Base-by-base conservation (phyloP, 2,329 filamentous ascomycete genomes). In the Claviceps purpurea region DNA sequence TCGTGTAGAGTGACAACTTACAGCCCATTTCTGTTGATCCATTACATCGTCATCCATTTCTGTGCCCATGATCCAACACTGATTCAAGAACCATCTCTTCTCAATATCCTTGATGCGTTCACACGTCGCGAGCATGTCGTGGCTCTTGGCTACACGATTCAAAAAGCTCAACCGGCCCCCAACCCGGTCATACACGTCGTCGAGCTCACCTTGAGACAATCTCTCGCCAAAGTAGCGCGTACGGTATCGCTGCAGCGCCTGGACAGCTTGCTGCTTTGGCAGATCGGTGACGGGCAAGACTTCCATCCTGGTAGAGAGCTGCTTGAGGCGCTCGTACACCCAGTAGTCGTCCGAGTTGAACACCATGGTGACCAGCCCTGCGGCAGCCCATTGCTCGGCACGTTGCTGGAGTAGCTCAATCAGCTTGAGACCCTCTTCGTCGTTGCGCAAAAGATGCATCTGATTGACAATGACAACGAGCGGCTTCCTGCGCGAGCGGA, bases 321-420 rank as follows among this genome's bases (percentile, higher is more conserved):
- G 84, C 73, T 96, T 96, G 50, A 98, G 72, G 14, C 90, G 80
- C 67, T 98, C 93, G 62, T 96, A 97, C 0, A 98, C 87, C 93
- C 93, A 98, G 69, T 95, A 98, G 65, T 97, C 93, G 67, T 98
- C 93, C 51, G 84, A 90, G 69, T 96, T 97, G 71, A 98, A 89
- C 38, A 98, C 83, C 74, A 89, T 79, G 1, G 93, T 97, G 34
- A 94, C 87, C 8, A 98, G 77, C 57, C 89, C 91, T 20, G 87
- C 82, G 1, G 91, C 93, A 1, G 93, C 91, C 93, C 93, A 98
- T 66, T 93, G 87, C 68, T 98, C 93, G 1, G 93, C 91, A 37
- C 90, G 82, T 65, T 98, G 93, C 63, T 98, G 93, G 34, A 98
- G 82, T 49, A 98, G 79, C 67, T 98, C 93, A 43, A 98, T 81